Evolutionary conservation across 2,329 filamentous ascomycete species (phyloP).

Genomic region (Cercospora nicotianae): DNA sequence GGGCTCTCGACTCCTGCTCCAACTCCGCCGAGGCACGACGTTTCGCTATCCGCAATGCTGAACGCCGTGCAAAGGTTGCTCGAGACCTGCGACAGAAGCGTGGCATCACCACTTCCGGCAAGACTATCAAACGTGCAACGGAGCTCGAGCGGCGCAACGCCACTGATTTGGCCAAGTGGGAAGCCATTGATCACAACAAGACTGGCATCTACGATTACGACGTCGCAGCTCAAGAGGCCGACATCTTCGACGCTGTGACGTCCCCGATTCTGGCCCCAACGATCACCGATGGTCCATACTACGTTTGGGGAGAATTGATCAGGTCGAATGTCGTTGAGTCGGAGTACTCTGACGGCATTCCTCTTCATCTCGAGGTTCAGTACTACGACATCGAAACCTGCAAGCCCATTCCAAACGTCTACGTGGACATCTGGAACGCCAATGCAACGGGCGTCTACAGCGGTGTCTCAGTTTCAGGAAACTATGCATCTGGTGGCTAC

Average conservation of each 20-base stretch:
- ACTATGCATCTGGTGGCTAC: constrained; percentile 36
- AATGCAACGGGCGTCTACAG: constrained; percentile 51
- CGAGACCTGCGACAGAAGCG: constrained; percentile 20
- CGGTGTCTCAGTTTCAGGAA: constrained; percentile 36
- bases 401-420: constrained; percentile 44
- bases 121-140: constrained; percentile 17
- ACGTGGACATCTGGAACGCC: constrained; percentile 50
- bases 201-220: constrained; percentile 32
- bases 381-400: constrained; percentile 49
- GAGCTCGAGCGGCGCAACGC: constrained; percentile 23
- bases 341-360: constrained; percentile 44
- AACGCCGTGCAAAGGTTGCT: constrained; percentile 20
- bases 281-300: constrained; percentile 24
- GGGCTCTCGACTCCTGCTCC: constrained; percentile 22
- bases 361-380: constrained; percentile 47
- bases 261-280: constrained; percentile 34
- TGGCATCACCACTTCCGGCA: constrained; percentile 16
- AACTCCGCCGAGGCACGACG: constrained; percentile 15
- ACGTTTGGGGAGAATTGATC: constrained; percentile 42
- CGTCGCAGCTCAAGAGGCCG: constrained; percentile 24
- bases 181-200: constrained; percentile 36
- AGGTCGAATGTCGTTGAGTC: constrained; percentile 46
- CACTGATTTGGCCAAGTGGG: constrained; percentile 35
- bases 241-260: constrained; percentile 30
- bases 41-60: constrained; percentile 16